Percentiles rank a stretch among this genome's conserved stretches.
phyloP scores from a whole-genome alignment of 352 stramenopile genomes.

The Elongisporangium prolatum region DNA sequence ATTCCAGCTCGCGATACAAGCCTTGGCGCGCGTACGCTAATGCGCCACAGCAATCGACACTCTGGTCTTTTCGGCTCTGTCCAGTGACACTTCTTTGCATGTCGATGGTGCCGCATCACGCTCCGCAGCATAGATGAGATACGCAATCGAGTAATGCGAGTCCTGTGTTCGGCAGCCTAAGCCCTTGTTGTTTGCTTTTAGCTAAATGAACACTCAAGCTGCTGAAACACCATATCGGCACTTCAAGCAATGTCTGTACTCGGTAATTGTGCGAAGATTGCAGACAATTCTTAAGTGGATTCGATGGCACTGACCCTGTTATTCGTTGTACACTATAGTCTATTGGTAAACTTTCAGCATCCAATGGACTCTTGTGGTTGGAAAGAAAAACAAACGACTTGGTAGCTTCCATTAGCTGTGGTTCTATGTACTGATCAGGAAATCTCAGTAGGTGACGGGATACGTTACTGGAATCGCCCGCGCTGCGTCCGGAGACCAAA shows the following conservation, averaged over 20 bases:
- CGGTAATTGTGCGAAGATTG: too few species aligned
- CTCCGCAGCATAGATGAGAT: not conserved
- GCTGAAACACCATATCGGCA: too few species aligned
- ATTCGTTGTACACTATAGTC: too few species aligned
- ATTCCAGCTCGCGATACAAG: not conserved
- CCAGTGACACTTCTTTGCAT: not conserved
- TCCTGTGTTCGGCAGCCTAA: too few species aligned
- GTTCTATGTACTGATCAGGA: not conserved
- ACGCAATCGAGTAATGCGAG: too few species aligned
- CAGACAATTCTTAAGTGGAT: not conserved
- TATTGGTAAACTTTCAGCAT: too few species aligned
- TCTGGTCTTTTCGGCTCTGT: not conserved
- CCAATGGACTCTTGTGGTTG: too few species aligned
- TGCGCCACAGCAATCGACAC: not conserved
- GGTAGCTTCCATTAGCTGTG: not conserved
- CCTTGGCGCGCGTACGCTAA: not conserved
- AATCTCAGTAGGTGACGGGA: constrained; percentile 57
- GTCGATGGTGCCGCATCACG: not conserved
- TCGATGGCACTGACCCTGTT: not conserved
- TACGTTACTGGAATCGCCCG: constrained; percentile 63
- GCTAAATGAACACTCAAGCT: too few species aligned
- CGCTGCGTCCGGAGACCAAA: constrained; percentile 73
- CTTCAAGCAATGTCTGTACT: too few species aligned
- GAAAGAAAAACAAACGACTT: not conserved
- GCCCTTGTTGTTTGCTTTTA: too few species aligned